Evolutionary conservation across 1,139 yeast genomes (phyloP), one percentile per base, ranked within the genome.

Genomic region (Entelexis paramagnoliae): DNA sequence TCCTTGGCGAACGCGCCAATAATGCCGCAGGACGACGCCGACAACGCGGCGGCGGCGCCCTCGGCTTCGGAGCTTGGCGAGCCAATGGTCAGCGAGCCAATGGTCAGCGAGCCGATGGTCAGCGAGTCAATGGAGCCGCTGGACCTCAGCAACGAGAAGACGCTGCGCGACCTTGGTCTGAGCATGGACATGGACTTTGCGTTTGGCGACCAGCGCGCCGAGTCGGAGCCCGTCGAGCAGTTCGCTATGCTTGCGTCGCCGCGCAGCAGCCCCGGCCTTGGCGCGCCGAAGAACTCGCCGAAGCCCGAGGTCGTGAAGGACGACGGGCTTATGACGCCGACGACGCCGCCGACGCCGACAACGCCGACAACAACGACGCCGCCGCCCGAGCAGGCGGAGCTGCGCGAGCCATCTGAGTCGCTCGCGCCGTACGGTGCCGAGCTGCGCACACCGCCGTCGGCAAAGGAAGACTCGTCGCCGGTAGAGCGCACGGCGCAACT

Each of bases 181-280:
- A 19, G 32, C 29, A n/a, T 42, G 36, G 46, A 42, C 20, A 42
- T 42, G 46, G 46, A 42, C 29, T 42, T 42, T 13, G 36, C 19
- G 5, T 42, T 42, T 20, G 19, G 20, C 29, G 46, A 42, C 4
- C 10, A 16, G 2, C 46, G 29, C 8, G 8, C 28, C 6, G 35
- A 20, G 35, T 20, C 46, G 3, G 46, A 42, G 29, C 20, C 36
- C 3, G n/a, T 20, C n/a, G 46, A 30, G 36, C 34, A 17, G 8
- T 32, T n/a, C 29, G n/a, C 46, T 4, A 19, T 14, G 20, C 36
- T 32, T 8, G 29, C 20, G 5, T 30, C 46, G 19, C 36, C 46
- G 20, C 28, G 26, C 22, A n/a, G 13, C 16, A 42, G 46, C 20
- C 46, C 46, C 2, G 9, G 16, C 5, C 17, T 42, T 13, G 46